Percentiles rank a stretch among this genome's conserved stretches.
phyloP scores from a whole-genome alignment of 192 early-diverging fungal genomes.

The Paraglomus occultum region DNA sequence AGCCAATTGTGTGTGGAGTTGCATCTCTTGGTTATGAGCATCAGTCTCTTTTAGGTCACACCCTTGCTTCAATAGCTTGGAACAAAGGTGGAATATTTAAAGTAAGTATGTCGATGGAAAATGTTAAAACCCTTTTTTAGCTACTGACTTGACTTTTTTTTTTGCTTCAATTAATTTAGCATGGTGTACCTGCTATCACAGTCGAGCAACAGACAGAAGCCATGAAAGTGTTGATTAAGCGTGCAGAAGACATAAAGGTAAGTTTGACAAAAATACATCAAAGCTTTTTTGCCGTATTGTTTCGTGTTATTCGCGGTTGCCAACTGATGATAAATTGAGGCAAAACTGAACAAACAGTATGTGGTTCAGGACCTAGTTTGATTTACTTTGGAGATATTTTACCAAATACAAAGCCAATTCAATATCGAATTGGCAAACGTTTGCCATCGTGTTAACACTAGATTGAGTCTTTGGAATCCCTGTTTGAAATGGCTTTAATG shows the following conservation, averaged over 20 bases:
- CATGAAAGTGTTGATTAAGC: constrained; percentile 60
- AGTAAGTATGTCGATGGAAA: constrained; percentile 1
- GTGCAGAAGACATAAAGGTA: constrained; percentile 70
- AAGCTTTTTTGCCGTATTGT: not conserved
- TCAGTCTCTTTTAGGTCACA: constrained; percentile 64
- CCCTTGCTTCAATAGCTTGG: constrained; percentile 75
- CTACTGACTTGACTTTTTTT: no score
- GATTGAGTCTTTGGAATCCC: no score
- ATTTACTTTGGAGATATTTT: not conserved
- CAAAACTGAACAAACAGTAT: not conserved
- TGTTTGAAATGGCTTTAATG: no score
- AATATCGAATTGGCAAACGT: no score
- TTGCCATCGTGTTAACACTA: no score
- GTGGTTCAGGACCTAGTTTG: not conserved
- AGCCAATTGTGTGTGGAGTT: constrained; percentile 77
- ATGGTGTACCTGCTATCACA: constrained; percentile 66
- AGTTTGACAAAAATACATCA: not conserved
- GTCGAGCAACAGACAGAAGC: constrained; percentile 70
- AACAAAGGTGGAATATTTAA: constrained; percentile 87
- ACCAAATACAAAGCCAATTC: no score
- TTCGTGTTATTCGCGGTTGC: no score
- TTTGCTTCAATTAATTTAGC: no score
- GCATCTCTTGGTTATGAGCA: constrained; percentile 82
- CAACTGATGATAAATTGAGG: no score
- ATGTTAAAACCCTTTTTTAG: no score